Base-by-base conservation (phyloP, 495 filamentous ascomycete genomes). In the Penicillium longicatenatum region DNA sequence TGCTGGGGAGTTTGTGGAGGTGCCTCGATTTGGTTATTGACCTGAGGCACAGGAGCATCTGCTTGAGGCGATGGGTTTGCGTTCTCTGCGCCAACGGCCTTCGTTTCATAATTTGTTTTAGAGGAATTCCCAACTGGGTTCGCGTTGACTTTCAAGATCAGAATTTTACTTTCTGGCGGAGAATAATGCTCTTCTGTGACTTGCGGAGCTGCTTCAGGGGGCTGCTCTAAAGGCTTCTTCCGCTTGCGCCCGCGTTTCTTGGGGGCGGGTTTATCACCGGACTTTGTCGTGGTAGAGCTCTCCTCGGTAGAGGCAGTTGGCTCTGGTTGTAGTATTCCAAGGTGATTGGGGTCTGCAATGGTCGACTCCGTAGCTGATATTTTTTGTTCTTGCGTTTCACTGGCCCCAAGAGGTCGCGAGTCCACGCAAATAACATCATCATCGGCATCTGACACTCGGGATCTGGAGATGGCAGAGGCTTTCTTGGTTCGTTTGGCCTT, bases 231-330 rank as follows among this genome's bases (percentile, higher is more conserved):
- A 8, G 69, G 61, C 52, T 68, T 69, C 67, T 78, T 80, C 42
- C 71, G 72, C 59, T 79, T 79, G 31, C 78, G 74, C 11, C 78
- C 76, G 52, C 76, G 75, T 62, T 79, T 80, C 51, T 75, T 78
- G 22, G 74, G 70, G 0, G 58, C 61, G 19, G 68, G 58, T 3
- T 42, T 52, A 9, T 12, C 49, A 35, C 45, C 31, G 21, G 41
- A 21, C 60, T 61, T n/a, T 57, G 20, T 16, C 22, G 7, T 26
- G 21, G 8, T 42, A 6, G 20, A 30, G n/a, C 54, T 49, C 8
- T 41, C 14, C 41, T 59, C 58, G 2, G 31, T n/a, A 47, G 41
- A 19, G 21, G 44, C 29, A 10, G n/a, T 30, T 3, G 37, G 29
- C 44, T 54, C 17, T n/a, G 29, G 31, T 39, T 30, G 50, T 20